A percentile compares a stretch with the other conserved stretches of the same genome.
These are phyloP conservation scores for Punica granatum DNA, from an alignment of 345 rosid genomes.

Conservation along the genomic window DNA sequence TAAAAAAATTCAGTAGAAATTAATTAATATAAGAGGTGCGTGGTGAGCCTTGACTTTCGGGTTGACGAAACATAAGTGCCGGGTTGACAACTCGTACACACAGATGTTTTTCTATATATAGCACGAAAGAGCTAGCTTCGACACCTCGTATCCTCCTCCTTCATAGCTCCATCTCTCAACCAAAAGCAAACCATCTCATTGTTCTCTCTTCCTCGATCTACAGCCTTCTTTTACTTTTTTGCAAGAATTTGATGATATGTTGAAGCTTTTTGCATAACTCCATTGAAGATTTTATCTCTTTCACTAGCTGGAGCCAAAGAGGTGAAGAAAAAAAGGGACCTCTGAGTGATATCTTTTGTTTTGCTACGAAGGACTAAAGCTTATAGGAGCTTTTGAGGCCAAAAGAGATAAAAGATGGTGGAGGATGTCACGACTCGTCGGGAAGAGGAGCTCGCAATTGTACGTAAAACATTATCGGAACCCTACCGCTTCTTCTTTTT, in stretches of 20 bases:
- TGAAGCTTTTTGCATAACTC: background rate
- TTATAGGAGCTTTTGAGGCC: background rate
- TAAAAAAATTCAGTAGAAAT: background rate
- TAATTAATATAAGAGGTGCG: background rate
- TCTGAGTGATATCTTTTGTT: background rate
- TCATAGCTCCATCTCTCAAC: background rate
- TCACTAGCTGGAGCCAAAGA: background rate
- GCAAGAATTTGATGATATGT: too few species aligned
- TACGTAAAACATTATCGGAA: background rate
- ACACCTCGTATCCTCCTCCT: constrained; percentile 4
- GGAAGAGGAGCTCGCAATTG: background rate
- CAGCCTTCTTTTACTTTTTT: background rate
- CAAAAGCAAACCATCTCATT: background rate
- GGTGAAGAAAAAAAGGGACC: background rate
- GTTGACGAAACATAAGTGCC: constrained; percentile 3
- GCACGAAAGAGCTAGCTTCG: background rate
- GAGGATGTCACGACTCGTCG: background rate
- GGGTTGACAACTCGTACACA: background rate
- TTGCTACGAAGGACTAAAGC: background rate
- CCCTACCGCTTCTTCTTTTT: background rate
- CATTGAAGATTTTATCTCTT: background rate
- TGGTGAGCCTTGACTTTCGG: background rate
- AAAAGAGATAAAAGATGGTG: background rate
- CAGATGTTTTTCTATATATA: background rate
- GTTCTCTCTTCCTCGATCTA: background rate